A percentile compares a stretch with the other conserved stretches of the same genome.
These are phyloP conservation scores for Xylaria sp. DNA, from an alignment of 2,329 filamentous ascomycete genomes.

Conservation along the genomic window DNA sequence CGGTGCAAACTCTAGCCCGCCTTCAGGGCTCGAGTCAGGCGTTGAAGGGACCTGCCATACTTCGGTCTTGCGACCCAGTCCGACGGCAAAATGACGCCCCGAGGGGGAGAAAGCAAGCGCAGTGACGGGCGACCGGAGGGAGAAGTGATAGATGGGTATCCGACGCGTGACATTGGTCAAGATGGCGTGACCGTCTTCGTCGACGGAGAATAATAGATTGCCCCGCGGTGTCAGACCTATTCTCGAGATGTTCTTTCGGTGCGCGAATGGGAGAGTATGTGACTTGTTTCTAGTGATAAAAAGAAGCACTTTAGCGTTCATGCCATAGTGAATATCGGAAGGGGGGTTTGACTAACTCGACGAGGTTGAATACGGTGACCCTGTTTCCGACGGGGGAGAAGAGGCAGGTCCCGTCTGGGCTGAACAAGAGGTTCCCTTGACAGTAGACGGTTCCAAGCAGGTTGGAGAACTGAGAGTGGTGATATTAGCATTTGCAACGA, in stretches of 20 bases:
- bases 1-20: slow-evolving; percentile 92
- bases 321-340: no score
- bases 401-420: slow-evolving; percentile 93
- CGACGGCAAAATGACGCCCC: slow-evolving; percentile 89
- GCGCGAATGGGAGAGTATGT: slow-evolving; percentile 86
- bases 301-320: slow-evolving; percentile 16
- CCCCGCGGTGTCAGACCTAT: slow-evolving; percentile 90
- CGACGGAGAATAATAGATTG: slow-evolving; percentile 90
- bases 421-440: slow-evolving; percentile 96
- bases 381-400: slow-evolving; percentile 96
- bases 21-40: slow-evolving; percentile 79
- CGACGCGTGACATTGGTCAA: slow-evolving; percentile 89
- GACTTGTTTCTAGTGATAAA: slow-evolving; percentile 76
- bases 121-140: slow-evolving; percentile 85
- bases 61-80: slow-evolving; percentile 86
- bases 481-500: slow-evolving; percentile 33
- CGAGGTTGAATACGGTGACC: slow-evolving; percentile 94
- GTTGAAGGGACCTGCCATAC: slow-evolving; percentile 96
- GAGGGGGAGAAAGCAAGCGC: slow-evolving; percentile 91
- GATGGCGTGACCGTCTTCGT: slow-evolving; percentile 93
- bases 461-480: slow-evolving; percentile 83
- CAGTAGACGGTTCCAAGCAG: slow-evolving; percentile 98
- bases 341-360: slow-evolving; percentile 72
- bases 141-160: slow-evolving; percentile 91
- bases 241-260: slow-evolving; percentile 90